Base-by-base conservation (phyloP, 1,284 basidiomycete species). In the Takashimella tepidaria region DNA sequence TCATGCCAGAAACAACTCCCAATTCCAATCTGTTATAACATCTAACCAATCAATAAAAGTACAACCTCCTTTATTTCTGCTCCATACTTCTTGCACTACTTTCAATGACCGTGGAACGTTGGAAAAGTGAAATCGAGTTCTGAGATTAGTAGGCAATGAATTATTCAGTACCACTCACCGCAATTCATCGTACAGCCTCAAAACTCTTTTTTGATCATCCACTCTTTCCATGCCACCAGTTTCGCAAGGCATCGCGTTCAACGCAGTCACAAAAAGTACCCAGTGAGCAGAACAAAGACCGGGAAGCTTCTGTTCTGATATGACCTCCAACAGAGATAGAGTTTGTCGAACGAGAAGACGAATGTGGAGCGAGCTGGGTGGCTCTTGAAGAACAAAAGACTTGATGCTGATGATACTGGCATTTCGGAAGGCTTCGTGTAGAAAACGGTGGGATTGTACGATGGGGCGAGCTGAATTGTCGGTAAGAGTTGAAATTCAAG, bases 391-490 rank as follows among this genome's bases (percentile, higher is more conserved):
- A 3, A 69, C 66, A 40, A 62, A 62, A 5, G 55, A 59, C 5
- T 56, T 56, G 1, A 71, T 57, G 26, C 66, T 60, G 1, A 71
- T 43, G 1, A 69, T 54, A 27, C 61, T 66, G 10, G 67, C 58
- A 4, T 58, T 62, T 3, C 67, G 59, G 57, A 64, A 68, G 10
- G 66, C 66, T 44, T 71, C 67, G 58, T 69, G 69, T 2, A 69
- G 60, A 49, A 65, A 66, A 10, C 67, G 63, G 49, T 68, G 66
- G 11, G 59, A 58, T 8, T 57, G 46, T 12, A 70, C 51, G 10
- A 63, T 53, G 13, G 67, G 65, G 43, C 63, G 60, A 25, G 54
- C 65, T 66, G 57, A 6, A 25, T 8, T 8, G 26, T 47, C n/a
- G 26, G 31, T 3, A 23, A 25, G 13, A 49, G 13, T 12, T 19